Evolutionary conservation across 2,329 filamentous ascomycete genomes (phyloP).

Genomic region (Mycogone perniciosa): DNA sequence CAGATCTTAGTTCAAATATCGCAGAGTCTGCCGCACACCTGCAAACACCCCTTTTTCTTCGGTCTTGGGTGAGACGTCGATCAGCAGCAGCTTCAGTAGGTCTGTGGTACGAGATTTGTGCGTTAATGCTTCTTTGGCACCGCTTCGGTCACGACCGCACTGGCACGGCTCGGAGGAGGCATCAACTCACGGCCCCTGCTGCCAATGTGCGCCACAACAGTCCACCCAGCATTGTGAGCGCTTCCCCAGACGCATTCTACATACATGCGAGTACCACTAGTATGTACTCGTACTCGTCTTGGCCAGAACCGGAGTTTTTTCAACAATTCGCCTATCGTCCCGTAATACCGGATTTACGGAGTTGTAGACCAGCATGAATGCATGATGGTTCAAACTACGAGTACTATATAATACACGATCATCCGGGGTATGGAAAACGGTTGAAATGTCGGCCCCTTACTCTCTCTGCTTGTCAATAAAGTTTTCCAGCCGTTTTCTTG

Average conservation of each 20-base stretch:
- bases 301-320: no score
- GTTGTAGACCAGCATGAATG: no score
- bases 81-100: background rate
- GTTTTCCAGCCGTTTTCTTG: background rate
- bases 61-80: conserved; percentile 1
- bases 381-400: no score
- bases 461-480: no score
- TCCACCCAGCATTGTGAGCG: background rate
- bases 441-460: no score
- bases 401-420: no score
- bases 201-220: no score
- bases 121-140: background rate
- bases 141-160: background rate
- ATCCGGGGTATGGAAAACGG: no score
- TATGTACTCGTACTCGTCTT: background rate
- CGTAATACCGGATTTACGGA: no score
- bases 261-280: background rate
- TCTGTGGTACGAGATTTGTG: background rate
- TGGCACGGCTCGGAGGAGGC: background rate
- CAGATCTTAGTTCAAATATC: no score
- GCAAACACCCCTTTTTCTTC: background rate
- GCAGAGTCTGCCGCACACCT: background rate
- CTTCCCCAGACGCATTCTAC: background rate
- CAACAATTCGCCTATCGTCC: no score
- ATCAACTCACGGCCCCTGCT: no score